phyloP scores from a whole-genome alignment of 2,329 filamentous ascomycete genomes.

The Epichloe hybrida region DNA sequence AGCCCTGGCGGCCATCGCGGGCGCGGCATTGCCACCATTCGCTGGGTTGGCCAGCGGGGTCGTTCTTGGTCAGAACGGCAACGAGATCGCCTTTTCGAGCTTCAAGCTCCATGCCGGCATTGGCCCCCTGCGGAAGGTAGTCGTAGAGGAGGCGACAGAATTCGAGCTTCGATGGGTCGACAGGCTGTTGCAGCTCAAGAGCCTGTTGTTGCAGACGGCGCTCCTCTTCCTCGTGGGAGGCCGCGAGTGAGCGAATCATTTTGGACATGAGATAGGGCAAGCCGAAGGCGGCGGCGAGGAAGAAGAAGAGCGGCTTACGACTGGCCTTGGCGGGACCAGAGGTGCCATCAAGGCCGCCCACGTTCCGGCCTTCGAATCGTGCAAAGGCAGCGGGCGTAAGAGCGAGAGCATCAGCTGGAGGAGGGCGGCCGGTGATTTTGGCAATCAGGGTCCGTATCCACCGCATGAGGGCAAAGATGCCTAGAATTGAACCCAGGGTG shows the following conservation, averaged over 20 bases:
- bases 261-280: slow-evolving; percentile 96
- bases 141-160: slow-evolving; percentile 94
- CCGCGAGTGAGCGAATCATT: slow-evolving; percentile 73
- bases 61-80: slow-evolving; percentile 81
- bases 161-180: slow-evolving; percentile 85
- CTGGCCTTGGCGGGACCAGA: slow-evolving; percentile 59
- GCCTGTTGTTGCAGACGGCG: slow-evolving; percentile 38
- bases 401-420: slow-evolving; percentile 72
- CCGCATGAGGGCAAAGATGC: slow-evolving; percentile 89
- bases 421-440: slow-evolving; percentile 82
- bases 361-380: slow-evolving; percentile 61
- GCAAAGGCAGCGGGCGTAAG: slow-evolving; percentile 88
- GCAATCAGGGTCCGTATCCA: slow-evolving; percentile 88
- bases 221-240: slow-evolving; percentile 74
- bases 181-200: slow-evolving; percentile 36
- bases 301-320: slow-evolving; percentile 92
- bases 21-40: slow-evolving; percentile 97
- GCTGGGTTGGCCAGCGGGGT: slow-evolving; percentile 79
- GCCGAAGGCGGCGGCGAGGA: slow-evolving; percentile 85
- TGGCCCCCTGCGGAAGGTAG: slow-evolving; percentile 63
- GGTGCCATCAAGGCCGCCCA: slow-evolving; percentile 43
- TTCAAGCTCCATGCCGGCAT: slow-evolving; percentile 63
- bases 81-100: slow-evolving; percentile 94
- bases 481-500: slow-evolving; percentile 82
- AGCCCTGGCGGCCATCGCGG: slow-evolving; percentile 79